Evolutionary conservation across 148 eudicot species (phyloP).

Genomic region (Nyssa sinensis): DNA sequence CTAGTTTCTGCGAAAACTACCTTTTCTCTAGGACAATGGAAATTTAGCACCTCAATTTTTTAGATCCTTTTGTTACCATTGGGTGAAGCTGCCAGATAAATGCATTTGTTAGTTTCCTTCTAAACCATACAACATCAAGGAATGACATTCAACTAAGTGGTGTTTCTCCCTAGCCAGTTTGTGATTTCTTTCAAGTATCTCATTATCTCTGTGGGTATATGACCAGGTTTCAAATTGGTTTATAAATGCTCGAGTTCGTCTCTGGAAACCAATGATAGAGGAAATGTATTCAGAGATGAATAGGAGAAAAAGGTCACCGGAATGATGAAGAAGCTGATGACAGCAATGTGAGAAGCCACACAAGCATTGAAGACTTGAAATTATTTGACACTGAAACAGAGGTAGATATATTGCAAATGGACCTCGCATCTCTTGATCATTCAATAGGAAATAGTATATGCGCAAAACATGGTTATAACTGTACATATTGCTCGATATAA

Average conservation of each 20-base stretch:
- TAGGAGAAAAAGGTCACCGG: conserved; percentile 42
- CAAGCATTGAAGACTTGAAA: conserved; percentile 31
- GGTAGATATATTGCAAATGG: neutral
- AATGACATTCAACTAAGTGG: neutral
- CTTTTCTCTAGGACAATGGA: too few species aligned
- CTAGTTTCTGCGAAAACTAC: too few species aligned
- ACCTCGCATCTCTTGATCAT: conserved; percentile 3
- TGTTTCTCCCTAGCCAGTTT: neutral
- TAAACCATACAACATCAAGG: neutral
- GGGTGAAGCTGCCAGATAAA: too few species aligned
- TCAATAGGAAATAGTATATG: neutral
- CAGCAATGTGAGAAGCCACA: conserved; percentile 30
- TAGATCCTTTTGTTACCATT: too few species aligned
- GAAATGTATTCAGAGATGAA: conserved; percentile 83
- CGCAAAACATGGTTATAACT: conserved; percentile 10
- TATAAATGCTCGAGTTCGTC: conserved; percentile 92
- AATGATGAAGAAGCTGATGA: conserved; percentile 31
- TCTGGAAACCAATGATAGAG: conserved; percentile 94
- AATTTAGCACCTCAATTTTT: too few species aligned
- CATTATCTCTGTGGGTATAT: neutral
- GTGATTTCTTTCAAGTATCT: neutral
- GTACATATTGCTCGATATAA: conserved; percentile 7
- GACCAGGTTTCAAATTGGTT: conserved; percentile 94
- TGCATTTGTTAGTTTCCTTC: too few species aligned
- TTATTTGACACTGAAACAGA: conserved; percentile 14